Percentiles rank a stretch among this genome's conserved stretches.
Conservation (phyloP, 345 rosid genomes). For the Brassica nigra region DNA sequence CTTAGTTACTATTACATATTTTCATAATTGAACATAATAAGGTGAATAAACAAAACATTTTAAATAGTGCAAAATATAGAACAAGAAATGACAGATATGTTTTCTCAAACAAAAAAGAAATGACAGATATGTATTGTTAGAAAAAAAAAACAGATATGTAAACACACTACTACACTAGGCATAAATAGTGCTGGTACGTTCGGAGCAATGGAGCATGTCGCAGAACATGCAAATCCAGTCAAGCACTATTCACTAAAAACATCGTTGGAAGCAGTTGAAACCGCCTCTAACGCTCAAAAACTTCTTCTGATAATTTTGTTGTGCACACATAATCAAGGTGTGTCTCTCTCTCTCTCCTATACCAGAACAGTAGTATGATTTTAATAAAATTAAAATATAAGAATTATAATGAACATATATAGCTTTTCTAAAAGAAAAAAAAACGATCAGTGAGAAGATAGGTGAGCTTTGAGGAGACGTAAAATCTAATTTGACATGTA, state of each 20-base stretch:
- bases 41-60: background rate
- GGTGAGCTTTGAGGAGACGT: conserved; percentile 28
- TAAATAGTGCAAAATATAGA: background rate
- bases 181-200: conserved; percentile 31
- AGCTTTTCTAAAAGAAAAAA: background rate
- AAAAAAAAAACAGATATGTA: background rate
- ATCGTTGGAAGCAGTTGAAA: conserved; percentile 1
- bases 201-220: conserved; percentile 4
- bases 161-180: conserved; percentile 8
- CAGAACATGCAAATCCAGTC: conserved; percentile 16
- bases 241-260: conserved; percentile 1
- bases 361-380: background rate
- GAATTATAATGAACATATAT: background rate
- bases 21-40: background rate
- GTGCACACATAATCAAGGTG: conserved; percentile 4
- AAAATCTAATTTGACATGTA: conserved; percentile 28
- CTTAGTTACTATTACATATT: background rate
- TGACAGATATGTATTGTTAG: background rate
- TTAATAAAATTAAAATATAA: background rate
- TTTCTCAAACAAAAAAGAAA: too few species aligned
- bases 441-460: background rate
- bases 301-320: background rate
- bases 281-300: conserved; percentile 7
- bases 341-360: background rate
- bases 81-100: background rate